A percentile compares a stretch with the other conserved stretches of the same genome.
These are phyloP conservation scores for Scheffersomyces stambukii DNA, from an alignment of 1,139 yeast species.

Conservation along the genomic window DNA sequence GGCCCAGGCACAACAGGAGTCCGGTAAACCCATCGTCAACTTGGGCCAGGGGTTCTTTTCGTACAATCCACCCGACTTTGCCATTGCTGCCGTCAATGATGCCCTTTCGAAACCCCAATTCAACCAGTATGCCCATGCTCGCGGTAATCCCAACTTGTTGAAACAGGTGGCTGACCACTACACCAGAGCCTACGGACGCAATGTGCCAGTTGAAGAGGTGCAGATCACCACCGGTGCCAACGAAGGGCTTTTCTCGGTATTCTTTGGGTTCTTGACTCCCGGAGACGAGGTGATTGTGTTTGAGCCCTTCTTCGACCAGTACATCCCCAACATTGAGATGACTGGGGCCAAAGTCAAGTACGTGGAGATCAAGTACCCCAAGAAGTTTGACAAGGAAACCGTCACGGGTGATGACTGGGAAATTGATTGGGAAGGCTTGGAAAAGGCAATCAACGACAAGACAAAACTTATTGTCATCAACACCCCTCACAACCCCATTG, in stretches of 20 bases:
- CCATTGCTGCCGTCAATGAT: constrained; percentile 72
- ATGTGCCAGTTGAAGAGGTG: constrained; percentile 60
- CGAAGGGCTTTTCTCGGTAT: constrained; percentile 84
- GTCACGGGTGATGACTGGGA: constrained; percentile 86
- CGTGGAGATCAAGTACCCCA: constrained; percentile 83
- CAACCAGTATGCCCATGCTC: constrained; percentile 90
- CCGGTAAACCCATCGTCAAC: constrained; percentile 73
- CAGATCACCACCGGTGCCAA: constrained; percentile 95
- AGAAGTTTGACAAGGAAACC: constrained; percentile 55
- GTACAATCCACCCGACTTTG: constrained; percentile 89
- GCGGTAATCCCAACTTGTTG: constrained; percentile 76
- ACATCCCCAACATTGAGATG: constrained; percentile 87
- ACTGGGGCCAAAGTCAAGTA: constrained; percentile 89
- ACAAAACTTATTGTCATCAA: constrained; percentile 86
- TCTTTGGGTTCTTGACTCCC: constrained; percentile 77
- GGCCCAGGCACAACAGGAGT: constrained; percentile 59
- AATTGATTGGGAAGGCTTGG: constrained; percentile 73
- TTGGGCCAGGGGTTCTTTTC: constrained; percentile 97
- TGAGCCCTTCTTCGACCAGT: constrained; percentile 96
- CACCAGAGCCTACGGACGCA: constrained; percentile 58
- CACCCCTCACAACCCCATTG: constrained; percentile 96
- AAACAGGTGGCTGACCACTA: constrained; percentile 69
- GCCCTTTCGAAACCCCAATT: constrained; percentile 69
- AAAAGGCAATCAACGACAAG: constrained; percentile 60
- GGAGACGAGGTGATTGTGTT: constrained; percentile 98